These are phyloP conservation scores for Psidium friedrichsthalianum DNA, from an alignment of 345 rosid species.

Conservation along the genomic window DNA sequence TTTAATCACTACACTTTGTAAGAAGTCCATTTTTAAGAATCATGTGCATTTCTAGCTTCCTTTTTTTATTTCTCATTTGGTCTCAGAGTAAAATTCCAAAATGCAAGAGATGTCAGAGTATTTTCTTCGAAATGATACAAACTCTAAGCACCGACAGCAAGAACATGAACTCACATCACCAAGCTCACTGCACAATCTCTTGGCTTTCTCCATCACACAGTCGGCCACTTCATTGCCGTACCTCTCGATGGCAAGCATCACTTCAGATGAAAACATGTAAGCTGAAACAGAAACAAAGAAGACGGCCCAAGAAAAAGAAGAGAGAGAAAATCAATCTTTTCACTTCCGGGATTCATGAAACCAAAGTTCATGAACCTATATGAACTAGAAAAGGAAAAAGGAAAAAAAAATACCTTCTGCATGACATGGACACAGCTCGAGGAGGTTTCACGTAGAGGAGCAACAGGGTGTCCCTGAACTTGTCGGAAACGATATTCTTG, in stretches of 20 bases:
- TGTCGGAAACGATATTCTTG: conserved; percentile 19
- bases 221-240: conserved; percentile 31
- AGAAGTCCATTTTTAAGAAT: neutral
- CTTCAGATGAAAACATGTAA: conserved; percentile 46
- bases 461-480: conserved; percentile 27
- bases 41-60: neutral
- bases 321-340: neutral
- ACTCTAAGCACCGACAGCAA: neutral
- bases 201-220: conserved; percentile 33
- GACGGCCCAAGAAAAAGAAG: neutral
- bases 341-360: neutral
- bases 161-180: conserved; percentile 7
- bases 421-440: conserved; percentile 3
- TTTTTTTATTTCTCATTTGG: neutral
- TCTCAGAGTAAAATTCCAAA: neutral
- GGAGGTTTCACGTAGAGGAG: conserved; percentile 44
- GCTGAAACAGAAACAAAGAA: conserved; percentile 16
- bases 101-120: neutral
- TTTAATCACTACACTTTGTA: neutral
- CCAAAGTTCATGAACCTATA: neutral
- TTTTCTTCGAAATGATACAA: neutral
- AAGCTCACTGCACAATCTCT: conserved; percentile 25
- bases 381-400: neutral
- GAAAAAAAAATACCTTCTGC: neutral
- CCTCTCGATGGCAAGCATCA: conserved; percentile 30